Percentiles rank a stretch among this genome's conserved stretches.
Conservation (phyloP, 371 early-diverging fungal species). For the Mortierella sp. region DNA sequence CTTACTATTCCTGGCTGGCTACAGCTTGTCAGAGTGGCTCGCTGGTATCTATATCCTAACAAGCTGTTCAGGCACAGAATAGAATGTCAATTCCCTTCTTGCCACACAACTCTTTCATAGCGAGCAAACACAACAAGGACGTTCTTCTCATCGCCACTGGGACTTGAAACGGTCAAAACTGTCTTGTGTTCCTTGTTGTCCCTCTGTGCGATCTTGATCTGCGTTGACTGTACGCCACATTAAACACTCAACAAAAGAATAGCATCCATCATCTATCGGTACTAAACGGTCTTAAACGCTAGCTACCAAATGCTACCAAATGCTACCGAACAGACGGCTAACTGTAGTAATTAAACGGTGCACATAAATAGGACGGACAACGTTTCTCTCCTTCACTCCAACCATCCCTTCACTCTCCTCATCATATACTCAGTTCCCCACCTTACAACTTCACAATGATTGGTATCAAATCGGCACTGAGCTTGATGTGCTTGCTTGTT, state of each 20-base stretch:
- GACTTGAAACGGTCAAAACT: not conserved
- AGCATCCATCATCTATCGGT: not conserved
- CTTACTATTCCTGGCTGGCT: too few species aligned
- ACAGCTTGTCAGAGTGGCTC: too few species aligned
- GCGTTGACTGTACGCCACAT: not conserved
- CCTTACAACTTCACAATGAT: conserved; percentile 18
- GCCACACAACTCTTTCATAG: not conserved
- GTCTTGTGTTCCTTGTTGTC: too few species aligned
- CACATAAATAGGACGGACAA: not conserved
- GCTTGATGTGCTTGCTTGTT: conserved; percentile 25
- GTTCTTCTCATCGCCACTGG: not conserved
- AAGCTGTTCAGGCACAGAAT: not conserved
- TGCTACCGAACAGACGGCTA: not conserved
- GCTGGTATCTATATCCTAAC: too few species aligned
- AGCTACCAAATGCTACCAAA: not conserved
- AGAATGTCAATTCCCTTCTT: conserved; percentile 16
- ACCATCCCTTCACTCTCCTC: not conserved
- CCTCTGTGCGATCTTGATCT: not conserved
- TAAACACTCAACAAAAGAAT: not conserved
- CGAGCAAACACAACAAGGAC: not conserved
- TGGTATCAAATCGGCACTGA: conserved; percentile 13
- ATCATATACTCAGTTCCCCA: not conserved
- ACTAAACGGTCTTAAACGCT: not conserved
- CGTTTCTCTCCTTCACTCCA: not conserved
- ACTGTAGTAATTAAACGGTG: not conserved